These are phyloP conservation scores for Eragrostis curvula DNA, from an alignment of 176 grass and related monocot species.

Conservation along the genomic window DNA sequence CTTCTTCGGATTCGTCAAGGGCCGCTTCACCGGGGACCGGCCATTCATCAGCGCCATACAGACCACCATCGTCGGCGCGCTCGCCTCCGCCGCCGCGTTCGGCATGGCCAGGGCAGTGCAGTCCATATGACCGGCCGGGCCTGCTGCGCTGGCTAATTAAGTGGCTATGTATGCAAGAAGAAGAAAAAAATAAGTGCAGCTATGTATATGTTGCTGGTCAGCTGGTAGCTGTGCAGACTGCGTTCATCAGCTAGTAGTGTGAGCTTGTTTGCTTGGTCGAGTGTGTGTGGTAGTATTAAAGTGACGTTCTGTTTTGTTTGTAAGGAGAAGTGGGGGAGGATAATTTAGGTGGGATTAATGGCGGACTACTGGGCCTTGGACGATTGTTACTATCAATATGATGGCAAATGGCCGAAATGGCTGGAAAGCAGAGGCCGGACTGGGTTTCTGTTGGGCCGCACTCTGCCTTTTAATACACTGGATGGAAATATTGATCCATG, in stretches of 20 bases:
- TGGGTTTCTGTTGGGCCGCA: background rate
- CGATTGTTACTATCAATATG: background rate
- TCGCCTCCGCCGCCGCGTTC: conserved; percentile 85
- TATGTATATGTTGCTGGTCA: conserved; percentile 6
- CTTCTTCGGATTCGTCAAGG: conserved; percentile 95
- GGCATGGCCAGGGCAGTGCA: conserved; percentile 83
- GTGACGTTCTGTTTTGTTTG: conserved; percentile 5
- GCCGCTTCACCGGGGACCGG: conserved; percentile 71
- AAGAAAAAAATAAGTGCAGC: conserved; percentile 33
- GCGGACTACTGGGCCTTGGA: conserved; percentile 4
- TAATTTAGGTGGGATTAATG: background rate
- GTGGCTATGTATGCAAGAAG: background rate
- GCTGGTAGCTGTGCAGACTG: conserved; percentile 24
- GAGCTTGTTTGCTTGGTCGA: background rate
- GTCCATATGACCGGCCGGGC: background rate
- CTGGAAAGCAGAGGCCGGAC: background rate
- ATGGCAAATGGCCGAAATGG: background rate
- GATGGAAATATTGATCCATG: background rate
- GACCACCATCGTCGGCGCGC: conserved; percentile 74
- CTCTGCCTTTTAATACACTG: background rate
- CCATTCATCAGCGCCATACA: conserved; percentile 76
- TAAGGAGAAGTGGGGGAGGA: background rate
- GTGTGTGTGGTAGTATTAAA: conserved; percentile 11
- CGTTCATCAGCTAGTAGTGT: background rate
- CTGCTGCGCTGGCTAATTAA: no score